Percentiles rank a stretch among this genome's conserved stretches.
phyloP scores from a whole-genome alignment of 2,329 filamentous ascomycete species.

The Penicillium sp. region DNA sequence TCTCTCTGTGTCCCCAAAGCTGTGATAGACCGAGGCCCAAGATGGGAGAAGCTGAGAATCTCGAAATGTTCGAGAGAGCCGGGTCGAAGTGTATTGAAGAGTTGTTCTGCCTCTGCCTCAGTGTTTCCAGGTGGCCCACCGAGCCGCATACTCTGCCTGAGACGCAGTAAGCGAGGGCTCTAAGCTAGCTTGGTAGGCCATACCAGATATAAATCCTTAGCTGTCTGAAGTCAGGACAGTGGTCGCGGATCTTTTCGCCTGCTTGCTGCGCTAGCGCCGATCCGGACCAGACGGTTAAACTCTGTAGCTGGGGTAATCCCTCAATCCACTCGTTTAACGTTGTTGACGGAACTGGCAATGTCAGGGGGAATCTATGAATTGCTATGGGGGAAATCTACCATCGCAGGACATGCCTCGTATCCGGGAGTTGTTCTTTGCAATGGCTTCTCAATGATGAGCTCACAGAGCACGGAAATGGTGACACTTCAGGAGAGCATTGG shows the following conservation, averaged over 20 bases:
- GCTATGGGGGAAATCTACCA: constrained; percentile 37
- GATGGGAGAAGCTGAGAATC: constrained; percentile 60
- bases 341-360: constrained; percentile 51
- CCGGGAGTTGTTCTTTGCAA: constrained; percentile 54
- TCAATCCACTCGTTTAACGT: constrained; percentile 64
- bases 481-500: neutral
- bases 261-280: constrained; percentile 61
- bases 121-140: constrained; percentile 44
- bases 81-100: constrained; percentile 60
- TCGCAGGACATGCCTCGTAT: constrained; percentile 65
- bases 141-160: constrained; percentile 44
- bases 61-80: constrained; percentile 65
- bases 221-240: constrained; percentile 66
- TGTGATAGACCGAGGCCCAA: constrained; percentile 60
- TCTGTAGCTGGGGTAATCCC: constrained; percentile 61
- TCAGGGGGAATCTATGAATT: constrained; percentile 2
- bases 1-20: constrained; percentile 58
- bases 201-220: constrained; percentile 63
- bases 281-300: constrained; percentile 66
- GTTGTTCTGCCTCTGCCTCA: constrained; percentile 63
- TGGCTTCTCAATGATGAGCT: constrained; percentile 37
- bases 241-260: constrained; percentile 58
- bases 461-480: neutral
- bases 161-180: constrained; percentile 16
- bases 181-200: constrained; percentile 2